Evolutionary conservation across 768 basidiomycete species (phyloP), one percentile per base, ranked within the genome.

Genomic region (Boletus patriciae): DNA sequence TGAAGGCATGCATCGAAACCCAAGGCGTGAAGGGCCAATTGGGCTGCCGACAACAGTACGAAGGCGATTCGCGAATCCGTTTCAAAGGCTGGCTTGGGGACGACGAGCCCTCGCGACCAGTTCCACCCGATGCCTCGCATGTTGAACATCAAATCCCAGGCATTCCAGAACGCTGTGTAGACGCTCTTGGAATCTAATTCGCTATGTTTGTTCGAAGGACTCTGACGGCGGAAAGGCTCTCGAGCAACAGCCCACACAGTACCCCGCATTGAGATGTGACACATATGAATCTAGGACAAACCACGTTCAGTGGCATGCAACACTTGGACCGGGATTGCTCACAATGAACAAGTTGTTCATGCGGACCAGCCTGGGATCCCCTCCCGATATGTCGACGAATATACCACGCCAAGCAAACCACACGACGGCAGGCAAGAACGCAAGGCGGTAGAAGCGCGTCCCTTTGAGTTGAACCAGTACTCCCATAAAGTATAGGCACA

Each of bases 391-490:
- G n/a, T n/a, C n/a, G n/a, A n/a, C n/a, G n/a, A n/a, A n/a, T n/a
- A n/a, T n/a, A n/a, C n/a, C n/a, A n/a, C n/a, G n/a, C n/a, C n/a
- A n/a, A n/a, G n/a, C n/a, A n/a, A n/a, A n/a, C n/a, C n/a, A n/a
- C n/a, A n/a, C n/a, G n/a, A n/a, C n/a, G n/a, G n/a, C n/a, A n/a
- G n/a, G n/a, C n/a, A n/a, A n/a, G n/a, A n/a, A n/a, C n/a, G n/a
- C n/a, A n/a, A n/a, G n/a, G n/a, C n/a, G n/a, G n/a, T n/a, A n/a
- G n/a, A n/a, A n/a, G n/a, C n/a, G n/a, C n/a, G n/a, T n/a, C 65
- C 13, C 83, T 79, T 46, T 70, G 69, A 78, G 67, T 45, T 81
- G 71, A 18, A 83, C 80, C 36, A 86, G 75, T 19, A 83, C 69
- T 4, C 80, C 83, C 47, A 80, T 79, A 16, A 68, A 65, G 70